Evolutionary conservation across 768 basidiomycete species (phyloP).

Genomic region (Lentinus brumalis): DNA sequence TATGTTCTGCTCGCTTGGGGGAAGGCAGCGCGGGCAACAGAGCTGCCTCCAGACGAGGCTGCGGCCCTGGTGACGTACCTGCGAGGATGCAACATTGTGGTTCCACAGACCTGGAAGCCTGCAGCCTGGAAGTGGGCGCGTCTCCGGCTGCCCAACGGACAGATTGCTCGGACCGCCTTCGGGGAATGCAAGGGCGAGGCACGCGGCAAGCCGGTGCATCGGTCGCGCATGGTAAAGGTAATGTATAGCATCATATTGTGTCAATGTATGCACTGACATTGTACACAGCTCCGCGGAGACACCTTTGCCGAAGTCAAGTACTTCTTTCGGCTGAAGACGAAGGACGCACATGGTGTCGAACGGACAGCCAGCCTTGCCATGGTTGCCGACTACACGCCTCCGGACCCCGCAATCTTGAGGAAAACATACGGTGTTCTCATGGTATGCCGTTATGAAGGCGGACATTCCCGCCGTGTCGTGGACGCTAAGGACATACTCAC

Average conservation of each 20-base stretch:
- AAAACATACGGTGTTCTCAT: not conserved
- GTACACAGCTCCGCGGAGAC: not conserved
- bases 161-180: not conserved
- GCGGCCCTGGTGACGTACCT: no score
- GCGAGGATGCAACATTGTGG: no score
- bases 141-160: not conserved
- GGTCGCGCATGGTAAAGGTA: not conserved
- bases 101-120: no score
- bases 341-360: no score
- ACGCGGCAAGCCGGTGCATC: not conserved
- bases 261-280: no score
- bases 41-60: no score
- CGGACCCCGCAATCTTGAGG: not conserved
- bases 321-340: not conserved
- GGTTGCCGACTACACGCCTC: not conserved
- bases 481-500: not conserved
- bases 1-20: no score
- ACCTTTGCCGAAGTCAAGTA: not conserved
- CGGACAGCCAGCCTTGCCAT: not conserved
- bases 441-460: not conserved
- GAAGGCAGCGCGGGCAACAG: no score
- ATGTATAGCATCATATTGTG: no score
- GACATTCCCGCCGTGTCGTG: not conserved
- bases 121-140: not conserved
- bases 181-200: not conserved